Conservation (phyloP, 202 grass and related monocot species). For the Sporobolus alterniflorus region DNA sequence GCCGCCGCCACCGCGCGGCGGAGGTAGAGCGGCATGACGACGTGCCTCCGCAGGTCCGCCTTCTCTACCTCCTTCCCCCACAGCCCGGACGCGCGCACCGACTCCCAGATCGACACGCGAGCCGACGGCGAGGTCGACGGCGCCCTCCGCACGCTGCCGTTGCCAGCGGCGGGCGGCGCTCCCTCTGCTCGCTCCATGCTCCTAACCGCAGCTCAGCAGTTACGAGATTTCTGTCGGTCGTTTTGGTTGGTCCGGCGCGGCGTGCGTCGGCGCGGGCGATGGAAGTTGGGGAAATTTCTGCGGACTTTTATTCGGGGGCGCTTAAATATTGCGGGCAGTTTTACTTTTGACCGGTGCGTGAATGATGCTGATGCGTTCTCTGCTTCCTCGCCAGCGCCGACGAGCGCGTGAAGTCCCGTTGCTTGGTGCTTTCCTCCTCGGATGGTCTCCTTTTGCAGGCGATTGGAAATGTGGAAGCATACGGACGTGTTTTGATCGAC, state of each 20-base stretch:
- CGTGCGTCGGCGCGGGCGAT: not conserved
- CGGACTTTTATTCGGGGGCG: slow-evolving; percentile 22
- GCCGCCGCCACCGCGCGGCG: slow-evolving; percentile 61
- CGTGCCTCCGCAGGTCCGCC: slow-evolving; percentile 66
- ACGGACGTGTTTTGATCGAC: no score
- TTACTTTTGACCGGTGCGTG: slow-evolving; percentile 12
- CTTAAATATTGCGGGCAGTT: not conserved
- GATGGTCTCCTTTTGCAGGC: no score
- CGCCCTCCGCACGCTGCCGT: slow-evolving; percentile 14
- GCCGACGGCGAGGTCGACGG: slow-evolving; percentile 44
- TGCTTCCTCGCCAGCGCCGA: not conserved
- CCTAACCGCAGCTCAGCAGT: slow-evolving; percentile 37
- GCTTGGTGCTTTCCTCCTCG: no score
- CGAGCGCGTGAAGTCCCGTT: not conserved
- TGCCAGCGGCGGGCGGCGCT: not conserved
- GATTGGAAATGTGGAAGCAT: no score
- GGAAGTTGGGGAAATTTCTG: slow-evolving; percentile 24
- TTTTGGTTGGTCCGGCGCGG: not conserved
- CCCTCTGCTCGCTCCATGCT: slow-evolving; percentile 49
- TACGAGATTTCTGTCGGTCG: not conserved
- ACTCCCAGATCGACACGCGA: slow-evolving; percentile 84
- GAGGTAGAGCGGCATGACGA: slow-evolving; percentile 79
- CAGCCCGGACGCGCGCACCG: slow-evolving; percentile 68
- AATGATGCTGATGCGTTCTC: not conserved
- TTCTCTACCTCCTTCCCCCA: slow-evolving; percentile 71